Conservation (phyloP, 768 basidiomycete genomes). For the Auricularia sp. region DNA sequence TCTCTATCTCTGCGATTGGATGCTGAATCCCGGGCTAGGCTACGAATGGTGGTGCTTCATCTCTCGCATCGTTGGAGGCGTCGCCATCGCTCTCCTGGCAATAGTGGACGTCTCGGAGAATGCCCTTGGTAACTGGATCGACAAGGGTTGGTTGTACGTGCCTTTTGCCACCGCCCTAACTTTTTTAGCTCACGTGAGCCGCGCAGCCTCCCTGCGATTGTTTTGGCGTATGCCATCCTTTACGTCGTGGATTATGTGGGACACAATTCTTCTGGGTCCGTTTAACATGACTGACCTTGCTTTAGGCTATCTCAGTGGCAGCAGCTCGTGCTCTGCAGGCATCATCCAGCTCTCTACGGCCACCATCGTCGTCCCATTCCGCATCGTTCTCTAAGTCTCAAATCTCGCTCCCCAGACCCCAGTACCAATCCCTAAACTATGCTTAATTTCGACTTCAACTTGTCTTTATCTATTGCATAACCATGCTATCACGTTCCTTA, state of each 20-base stretch:
- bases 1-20: too few species aligned
- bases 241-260: slow-evolving; percentile 1
- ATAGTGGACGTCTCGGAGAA: not conserved
- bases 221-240: not conserved
- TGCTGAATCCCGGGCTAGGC: not conserved
- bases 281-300: not conserved
- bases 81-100: not conserved
- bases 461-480: too few species aligned
- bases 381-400: too few species aligned
- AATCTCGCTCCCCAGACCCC: too few species aligned
- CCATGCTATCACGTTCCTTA: too few species aligned
- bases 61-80: not conserved
- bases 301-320: not conserved
- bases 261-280: not conserved
- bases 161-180: not conserved
- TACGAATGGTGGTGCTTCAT: not conserved
- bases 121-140: not conserved
- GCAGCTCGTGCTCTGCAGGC: not conserved
- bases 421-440: too few species aligned
- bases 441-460: too few species aligned
- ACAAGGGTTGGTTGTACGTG: not conserved
- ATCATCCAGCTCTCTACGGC: too few species aligned
- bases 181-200: not conserved
- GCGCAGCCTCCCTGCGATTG: not conserved
- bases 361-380: too few species aligned